phyloP scores from a whole-genome alignment of 495 filamentous ascomycete genomes.

The Terfezia claveryi region DNA sequence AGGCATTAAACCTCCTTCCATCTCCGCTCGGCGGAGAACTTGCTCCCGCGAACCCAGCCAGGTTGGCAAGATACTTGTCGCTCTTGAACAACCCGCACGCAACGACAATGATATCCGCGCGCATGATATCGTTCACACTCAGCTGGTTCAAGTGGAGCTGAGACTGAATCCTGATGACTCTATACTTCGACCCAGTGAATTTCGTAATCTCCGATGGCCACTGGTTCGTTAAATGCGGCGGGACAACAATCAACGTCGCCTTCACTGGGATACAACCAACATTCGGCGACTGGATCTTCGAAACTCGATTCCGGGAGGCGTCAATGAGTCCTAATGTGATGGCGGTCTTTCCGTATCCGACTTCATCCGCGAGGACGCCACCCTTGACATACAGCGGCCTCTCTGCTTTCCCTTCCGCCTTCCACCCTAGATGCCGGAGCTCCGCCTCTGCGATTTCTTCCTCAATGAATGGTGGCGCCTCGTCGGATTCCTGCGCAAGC shows the following conservation, averaged over 20 bases:
- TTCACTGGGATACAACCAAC: constrained; percentile 29
- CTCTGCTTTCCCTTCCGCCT: constrained; percentile 36
- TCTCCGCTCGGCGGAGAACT: constrained; percentile 22
- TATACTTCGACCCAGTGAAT: constrained; percentile 30
- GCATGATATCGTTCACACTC: constrained; percentile 25
- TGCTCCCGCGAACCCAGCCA: constrained; percentile 32
- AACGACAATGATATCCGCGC: constrained; percentile 35
- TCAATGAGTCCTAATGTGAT: constrained; percentile 46
- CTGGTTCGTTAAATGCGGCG: constrained; percentile 38
- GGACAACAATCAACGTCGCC: constrained; percentile 50
- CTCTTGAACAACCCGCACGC: constrained; percentile 27
- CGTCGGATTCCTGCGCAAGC: constrained; percentile 32
- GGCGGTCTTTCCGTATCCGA: constrained; percentile 69
- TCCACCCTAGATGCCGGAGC: constrained; percentile 35
- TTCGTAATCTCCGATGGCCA: constrained; percentile 41
- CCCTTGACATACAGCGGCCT: constrained; percentile 32
- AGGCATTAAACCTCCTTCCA: constrained; percentile 32
- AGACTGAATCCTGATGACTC: constrained; percentile 25
- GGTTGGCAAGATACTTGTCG: constrained; percentile 26
- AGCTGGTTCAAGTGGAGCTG: constrained; percentile 19
- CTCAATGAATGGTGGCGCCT: constrained; percentile 31
- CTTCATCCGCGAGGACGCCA: constrained; percentile 53
- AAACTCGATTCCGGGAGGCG: constrained; percentile 12
- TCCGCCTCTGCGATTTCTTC: constrained; percentile 47
- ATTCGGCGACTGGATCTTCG: neutral